Conservation (phyloP, 371 early-diverging fungal species). For the Mucor mucedo region DNA sequence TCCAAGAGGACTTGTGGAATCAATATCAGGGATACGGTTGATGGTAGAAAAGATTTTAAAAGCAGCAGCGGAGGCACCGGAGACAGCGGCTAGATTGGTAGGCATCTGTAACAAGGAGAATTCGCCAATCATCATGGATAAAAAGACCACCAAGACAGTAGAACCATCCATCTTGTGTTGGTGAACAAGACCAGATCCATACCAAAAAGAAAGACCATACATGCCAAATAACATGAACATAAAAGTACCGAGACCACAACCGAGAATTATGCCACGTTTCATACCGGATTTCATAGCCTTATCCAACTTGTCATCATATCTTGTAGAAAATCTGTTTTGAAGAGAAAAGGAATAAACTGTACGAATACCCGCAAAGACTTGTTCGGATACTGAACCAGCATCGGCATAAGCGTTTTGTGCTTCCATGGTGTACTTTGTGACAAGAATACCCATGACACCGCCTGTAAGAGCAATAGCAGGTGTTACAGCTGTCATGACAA, state of each 20-base stretch:
- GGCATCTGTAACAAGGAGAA: slow-evolving; percentile 52
- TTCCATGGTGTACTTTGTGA: slow-evolving; percentile 54
- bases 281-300: slow-evolving; percentile 65
- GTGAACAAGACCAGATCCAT: slow-evolving; percentile 65
- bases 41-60: slow-evolving; percentile 76
- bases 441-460: slow-evolving; percentile 69
- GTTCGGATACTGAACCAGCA: slow-evolving; percentile 51
- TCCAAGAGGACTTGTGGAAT: slow-evolving; percentile 43
- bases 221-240: slow-evolving; percentile 68
- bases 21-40: slow-evolving; percentile 73
- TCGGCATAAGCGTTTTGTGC: slow-evolving; percentile 50
- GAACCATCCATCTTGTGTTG: slow-evolving; percentile 53
- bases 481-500: slow-evolving; percentile 74
- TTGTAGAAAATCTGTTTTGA: slow-evolving; percentile 67
- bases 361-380: slow-evolving; percentile 84
- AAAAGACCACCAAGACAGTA: slow-evolving; percentile 68
- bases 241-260: slow-evolving; percentile 65
- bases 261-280: slow-evolving; percentile 56
- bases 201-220: slow-evolving; percentile 82
- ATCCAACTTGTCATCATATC: slow-evolving; percentile 63
- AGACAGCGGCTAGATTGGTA: slow-evolving; percentile 64
- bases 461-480: slow-evolving; percentile 61
- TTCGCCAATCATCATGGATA: slow-evolving; percentile 69
- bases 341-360: slow-evolving; percentile 88
- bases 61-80: slow-evolving; percentile 70